phyloP scores from a whole-genome alignment of 192 early-diverging fungal genomes.

The Coemansia sp. region DNA sequence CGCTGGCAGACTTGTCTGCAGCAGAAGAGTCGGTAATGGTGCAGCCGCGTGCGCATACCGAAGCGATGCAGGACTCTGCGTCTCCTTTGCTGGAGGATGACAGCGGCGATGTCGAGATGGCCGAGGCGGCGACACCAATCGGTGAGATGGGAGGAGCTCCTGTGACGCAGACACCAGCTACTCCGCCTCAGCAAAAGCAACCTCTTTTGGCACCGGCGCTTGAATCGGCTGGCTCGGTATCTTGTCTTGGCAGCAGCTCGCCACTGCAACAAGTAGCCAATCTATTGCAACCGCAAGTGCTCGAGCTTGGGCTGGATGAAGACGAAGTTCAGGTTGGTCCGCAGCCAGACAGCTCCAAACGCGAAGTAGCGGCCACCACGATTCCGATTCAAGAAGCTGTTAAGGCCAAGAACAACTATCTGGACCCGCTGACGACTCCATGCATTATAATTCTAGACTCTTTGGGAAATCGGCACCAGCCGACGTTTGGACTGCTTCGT shows the following conservation, averaged over 20 bases:
- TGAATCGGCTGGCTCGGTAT: conserved; percentile 21
- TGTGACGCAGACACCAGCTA: not conserved
- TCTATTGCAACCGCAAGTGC: not conserved
- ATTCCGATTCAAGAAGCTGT: not conserved
- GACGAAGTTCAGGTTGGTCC: too few species aligned
- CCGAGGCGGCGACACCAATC: conserved; percentile 18
- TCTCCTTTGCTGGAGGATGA: not conserved
- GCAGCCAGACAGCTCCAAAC: too few species aligned
- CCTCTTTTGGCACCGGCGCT: not conserved
- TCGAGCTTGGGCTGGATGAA: too few species aligned
- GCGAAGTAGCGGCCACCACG: not conserved
- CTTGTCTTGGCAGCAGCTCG: conserved; percentile 19
- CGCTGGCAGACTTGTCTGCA: not conserved
- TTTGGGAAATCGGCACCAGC: conserved; percentile 38
- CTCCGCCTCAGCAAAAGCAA: not conserved
- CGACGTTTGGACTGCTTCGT: conserved; percentile 34
- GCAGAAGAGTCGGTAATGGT: not conserved
- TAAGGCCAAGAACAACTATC: conserved; percentile 10
- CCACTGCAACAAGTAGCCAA: conserved; percentile 10
- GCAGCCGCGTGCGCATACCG: not conserved
- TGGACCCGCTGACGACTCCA: conserved; percentile 16
- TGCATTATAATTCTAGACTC: conserved; percentile 45
- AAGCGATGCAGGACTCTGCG: not conserved
- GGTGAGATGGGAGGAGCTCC: not conserved
- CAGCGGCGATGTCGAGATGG: conserved; percentile 11